Percentiles rank a stretch among this genome's conserved stretches.
Evolutionary conservation across 257 asterid genomes (phyloP).

Genomic region (Solanum bulbocastanum): DNA sequence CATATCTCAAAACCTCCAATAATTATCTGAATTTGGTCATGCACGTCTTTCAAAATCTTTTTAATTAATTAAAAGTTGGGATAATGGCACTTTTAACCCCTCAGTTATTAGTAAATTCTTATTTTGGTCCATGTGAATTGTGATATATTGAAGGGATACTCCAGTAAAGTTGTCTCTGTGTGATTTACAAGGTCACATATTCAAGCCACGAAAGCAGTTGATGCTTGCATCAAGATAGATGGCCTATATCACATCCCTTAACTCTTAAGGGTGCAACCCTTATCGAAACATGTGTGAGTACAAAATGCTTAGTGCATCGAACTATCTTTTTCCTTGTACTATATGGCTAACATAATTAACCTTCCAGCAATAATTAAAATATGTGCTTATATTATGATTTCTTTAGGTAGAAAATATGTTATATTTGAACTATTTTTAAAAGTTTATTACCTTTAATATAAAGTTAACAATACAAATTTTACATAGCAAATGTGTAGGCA

Average conservation of each 20-base stretch:
- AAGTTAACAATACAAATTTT: neutral
- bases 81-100: neutral
- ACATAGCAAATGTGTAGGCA: neutral
- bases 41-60: neutral
- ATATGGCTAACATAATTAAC: neutral
- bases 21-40: neutral
- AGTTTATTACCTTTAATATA: neutral
- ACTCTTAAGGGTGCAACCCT: too few species aligned
- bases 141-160: neutral
- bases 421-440: neutral
- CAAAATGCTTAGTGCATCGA: fast-evolving
- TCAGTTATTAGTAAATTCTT: neutral
- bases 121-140: neutral
- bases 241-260: neutral
- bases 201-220: neutral
- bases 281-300: neutral
- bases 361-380: neutral
- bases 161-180: neutral
- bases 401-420: neutral
- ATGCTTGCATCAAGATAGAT: neutral
- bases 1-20: neutral
- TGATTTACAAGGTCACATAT: fast-evolving
- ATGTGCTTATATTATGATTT: neutral
- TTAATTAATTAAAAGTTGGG: neutral
- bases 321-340: neutral